Conservation (phyloP, 1,284 basidiomycete species). For the Sanguinoderma infundibulare region DNA sequence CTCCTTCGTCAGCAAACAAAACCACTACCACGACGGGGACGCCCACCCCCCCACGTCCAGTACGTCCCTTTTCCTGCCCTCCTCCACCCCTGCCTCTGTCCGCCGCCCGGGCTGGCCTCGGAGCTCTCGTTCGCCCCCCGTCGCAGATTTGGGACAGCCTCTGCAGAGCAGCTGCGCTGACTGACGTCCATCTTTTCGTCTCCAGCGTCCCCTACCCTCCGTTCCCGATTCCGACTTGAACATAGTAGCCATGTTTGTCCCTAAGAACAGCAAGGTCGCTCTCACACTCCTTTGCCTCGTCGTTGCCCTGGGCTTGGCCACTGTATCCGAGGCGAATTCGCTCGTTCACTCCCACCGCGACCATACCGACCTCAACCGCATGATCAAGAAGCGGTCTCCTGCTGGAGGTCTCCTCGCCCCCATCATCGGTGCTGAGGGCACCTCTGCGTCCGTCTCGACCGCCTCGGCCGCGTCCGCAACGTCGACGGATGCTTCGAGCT, state of each 20-base stretch:
- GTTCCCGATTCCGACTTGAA: slow-evolving; percentile 23
- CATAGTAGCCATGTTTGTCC: slow-evolving; percentile 46
- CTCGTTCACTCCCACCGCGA: slow-evolving; percentile 48
- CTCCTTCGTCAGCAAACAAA: slow-evolving; percentile 25
- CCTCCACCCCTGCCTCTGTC: slow-evolving; percentile 4
- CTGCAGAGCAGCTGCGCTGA: slow-evolving; percentile 11
- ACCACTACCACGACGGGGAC: slow-evolving; percentile 17
- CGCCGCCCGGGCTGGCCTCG: slow-evolving; percentile 24
- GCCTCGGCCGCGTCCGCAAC: slow-evolving; percentile 3
- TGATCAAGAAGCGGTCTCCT: slow-evolving; percentile 67
- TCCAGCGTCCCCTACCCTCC: slow-evolving; percentile 18
- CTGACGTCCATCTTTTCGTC: slow-evolving; percentile 11
- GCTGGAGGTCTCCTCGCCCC: slow-evolving; percentile 12
- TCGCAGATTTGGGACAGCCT: slow-evolving; percentile 6
- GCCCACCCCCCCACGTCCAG: slow-evolving; percentile 22
- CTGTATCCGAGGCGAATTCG: slow-evolving; percentile 49
- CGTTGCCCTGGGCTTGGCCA: slow-evolving; percentile 53
- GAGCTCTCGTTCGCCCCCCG: slow-evolving; percentile 7
- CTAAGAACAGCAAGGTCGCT: slow-evolving; percentile 47
- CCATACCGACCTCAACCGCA: slow-evolving; percentile 63
- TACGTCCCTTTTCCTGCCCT: slow-evolving; percentile 18
- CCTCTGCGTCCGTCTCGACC: slow-evolving; percentile 18
- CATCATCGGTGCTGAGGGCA: slow-evolving; percentile 23
- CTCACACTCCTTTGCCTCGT: slow-evolving; percentile 66
- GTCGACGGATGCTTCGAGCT: too few relatives aligned